Evolutionary conservation across 345 rosid species (phyloP).

Genomic region (Eucalyptus erythrocorys): DNA sequence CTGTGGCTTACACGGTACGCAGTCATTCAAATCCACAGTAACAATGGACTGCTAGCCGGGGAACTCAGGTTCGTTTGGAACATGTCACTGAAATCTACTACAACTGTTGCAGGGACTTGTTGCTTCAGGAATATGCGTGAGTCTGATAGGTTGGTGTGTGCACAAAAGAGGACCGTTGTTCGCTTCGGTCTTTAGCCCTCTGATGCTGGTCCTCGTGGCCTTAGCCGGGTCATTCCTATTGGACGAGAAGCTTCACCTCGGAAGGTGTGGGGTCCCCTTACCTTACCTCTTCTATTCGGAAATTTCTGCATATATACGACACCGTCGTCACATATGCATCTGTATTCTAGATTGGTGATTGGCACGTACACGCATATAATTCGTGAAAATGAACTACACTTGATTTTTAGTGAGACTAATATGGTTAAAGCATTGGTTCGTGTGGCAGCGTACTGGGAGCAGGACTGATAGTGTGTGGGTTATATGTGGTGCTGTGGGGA

Average conservation of each 20-base stretch:
- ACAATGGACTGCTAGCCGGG: not conserved
- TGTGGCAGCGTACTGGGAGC: slow-evolving; percentile 34
- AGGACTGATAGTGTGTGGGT: slow-evolving; percentile 24
- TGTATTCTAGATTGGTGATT: not conserved
- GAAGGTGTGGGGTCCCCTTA: slow-evolving; percentile 2
- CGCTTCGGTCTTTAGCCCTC: slow-evolving; percentile 10
- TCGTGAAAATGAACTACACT: not conserved
- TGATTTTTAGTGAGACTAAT: not conserved
- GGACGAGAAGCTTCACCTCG: slow-evolving; percentile 11
- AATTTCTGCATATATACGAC: not conserved
- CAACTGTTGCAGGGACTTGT: slow-evolving; percentile 5
- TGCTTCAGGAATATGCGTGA: not conserved
- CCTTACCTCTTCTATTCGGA: not conserved
- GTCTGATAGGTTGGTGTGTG: not conserved
- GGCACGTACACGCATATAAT: not conserved
- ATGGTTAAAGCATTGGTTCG: not conserved
- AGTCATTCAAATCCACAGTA: not conserved
- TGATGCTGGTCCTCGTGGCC: slow-evolving; percentile 5
- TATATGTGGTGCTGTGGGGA: slow-evolving; percentile 50
- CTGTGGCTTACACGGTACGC: slow-evolving; percentile 12
- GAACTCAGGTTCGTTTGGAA: not conserved
- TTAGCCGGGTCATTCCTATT: not conserved
- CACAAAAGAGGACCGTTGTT: slow-evolving; percentile 11
- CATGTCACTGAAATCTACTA: not conserved
- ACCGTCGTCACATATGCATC: not conserved